These are phyloP conservation scores for Fusarium abutilonis DNA, from an alignment of 2,329 filamentous ascomycete genomes.

Conservation along the genomic window DNA sequence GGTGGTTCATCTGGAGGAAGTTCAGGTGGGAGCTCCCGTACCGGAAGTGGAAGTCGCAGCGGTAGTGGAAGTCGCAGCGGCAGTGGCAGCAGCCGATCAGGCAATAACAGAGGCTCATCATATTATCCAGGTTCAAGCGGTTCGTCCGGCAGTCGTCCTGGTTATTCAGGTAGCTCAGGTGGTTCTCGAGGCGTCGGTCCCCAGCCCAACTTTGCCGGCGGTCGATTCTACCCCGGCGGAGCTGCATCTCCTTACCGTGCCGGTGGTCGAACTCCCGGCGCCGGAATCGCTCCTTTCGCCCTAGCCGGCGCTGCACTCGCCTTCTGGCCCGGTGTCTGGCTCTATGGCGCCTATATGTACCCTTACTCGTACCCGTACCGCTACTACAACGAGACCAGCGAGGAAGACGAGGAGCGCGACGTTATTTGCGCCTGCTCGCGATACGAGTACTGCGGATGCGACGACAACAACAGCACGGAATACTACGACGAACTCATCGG, in stretches of 20 bases:
- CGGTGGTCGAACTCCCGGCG: conserved; percentile 61
- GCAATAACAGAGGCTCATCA: conserved; percentile 36
- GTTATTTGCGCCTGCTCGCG: conserved; percentile 63
- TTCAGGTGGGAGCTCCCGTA: conserved; percentile 27
- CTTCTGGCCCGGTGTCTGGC: conserved; percentile 73
- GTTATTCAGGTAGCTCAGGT: conserved; percentile 45
- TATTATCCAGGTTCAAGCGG: conserved; percentile 32
- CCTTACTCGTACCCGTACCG: conserved; percentile 55
- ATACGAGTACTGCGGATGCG: conserved; percentile 68
- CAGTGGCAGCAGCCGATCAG: conserved; percentile 11
- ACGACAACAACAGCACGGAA: conserved; percentile 69
- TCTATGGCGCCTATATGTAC: conserved; percentile 71
- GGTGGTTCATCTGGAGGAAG: conserved; percentile 24
- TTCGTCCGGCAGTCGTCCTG: neutral
- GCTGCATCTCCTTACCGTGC: conserved; percentile 67
- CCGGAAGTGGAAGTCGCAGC: conserved; percentile 15
- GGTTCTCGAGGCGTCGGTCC: conserved; percentile 68
- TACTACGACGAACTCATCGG: conserved; percentile 73
- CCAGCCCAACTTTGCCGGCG: conserved; percentile 67
- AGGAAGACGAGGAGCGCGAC: conserved; percentile 50
- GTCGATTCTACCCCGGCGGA: conserved; percentile 74
- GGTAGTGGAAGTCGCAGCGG: conserved; percentile 19
- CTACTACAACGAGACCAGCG: conserved; percentile 62
- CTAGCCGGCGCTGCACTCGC: conserved; percentile 60
- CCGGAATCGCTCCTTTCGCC: conserved; percentile 63